Evolutionary conservation across 2,329 filamentous ascomycete species (phyloP), one percentile per base, ranked within the genome.

Genomic region (Paraphoma chrysanthemicola): DNA sequence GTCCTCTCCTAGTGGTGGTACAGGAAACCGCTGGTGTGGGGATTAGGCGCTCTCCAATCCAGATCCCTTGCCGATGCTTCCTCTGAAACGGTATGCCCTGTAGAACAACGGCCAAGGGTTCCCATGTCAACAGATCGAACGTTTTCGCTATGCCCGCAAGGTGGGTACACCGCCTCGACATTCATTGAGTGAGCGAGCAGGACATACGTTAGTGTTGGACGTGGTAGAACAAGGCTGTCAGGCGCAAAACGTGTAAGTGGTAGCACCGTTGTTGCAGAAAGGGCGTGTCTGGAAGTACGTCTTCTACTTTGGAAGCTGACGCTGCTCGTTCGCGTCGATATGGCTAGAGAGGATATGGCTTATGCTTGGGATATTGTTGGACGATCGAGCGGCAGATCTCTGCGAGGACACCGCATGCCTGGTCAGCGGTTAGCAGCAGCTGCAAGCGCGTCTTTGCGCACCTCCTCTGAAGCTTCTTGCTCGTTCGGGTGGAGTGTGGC

Each of bases 221-320:
- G 33, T 36, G 33, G 68, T 68, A 55, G 60, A 66, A 64, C 62
- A 62, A 55, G 60, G 51, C 63, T 60, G 63, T 58, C 59, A 59
- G 44, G 59, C 57, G 57, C 57, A 64, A 63, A 69, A 69, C 68
- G 67, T 71, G 68, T 67, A 56, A 54, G 2, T 46, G 48, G 42
- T 48, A 53, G 46, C 38, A 38, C 48, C 52, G 9, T n/a, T 42
- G 42, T 45, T 48, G 46, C 51, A 38, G 38, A 10, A 36, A 29
- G 36, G 47, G 41, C 28, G 53, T 58, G 52, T 64, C 41, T 64
- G 52, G 54, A 43, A 53, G 58, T 56, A 53, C 41, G 39, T 31
- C 29, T 23, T 59, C 51, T 53, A 18, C 36, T 60, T 58, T 60
- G 31, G 57, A 51, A 49, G 18, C 42, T 57, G 51, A 60, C 48